phyloP scores from a whole-genome alignment of 2,329 filamentous ascomycete species.

The Trichoderma simmonsii region DNA sequence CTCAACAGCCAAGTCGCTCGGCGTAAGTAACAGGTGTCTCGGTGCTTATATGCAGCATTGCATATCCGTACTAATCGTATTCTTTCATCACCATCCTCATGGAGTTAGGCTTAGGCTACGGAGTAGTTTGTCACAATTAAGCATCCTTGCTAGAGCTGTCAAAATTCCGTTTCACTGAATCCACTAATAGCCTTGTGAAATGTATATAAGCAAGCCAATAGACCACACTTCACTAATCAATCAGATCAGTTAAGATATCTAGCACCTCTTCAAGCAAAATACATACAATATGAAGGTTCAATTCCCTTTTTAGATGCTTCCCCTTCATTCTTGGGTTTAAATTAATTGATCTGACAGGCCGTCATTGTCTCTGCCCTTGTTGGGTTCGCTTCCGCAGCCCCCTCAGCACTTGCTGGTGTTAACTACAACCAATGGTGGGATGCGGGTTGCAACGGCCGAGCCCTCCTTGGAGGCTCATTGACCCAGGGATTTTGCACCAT shows the following conservation, averaged over 20 bases:
- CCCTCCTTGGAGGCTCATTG: not conserved
- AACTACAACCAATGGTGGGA: not conserved
- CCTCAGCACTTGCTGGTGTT: not conserved
- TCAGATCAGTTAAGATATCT: not conserved
- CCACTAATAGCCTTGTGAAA: not conserved
- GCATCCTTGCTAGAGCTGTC: not conserved
- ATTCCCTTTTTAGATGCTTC: not conserved
- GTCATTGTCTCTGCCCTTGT: not conserved
- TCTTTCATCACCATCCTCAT: slow-evolving; percentile 4
- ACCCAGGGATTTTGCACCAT: not conserved
- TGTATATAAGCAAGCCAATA: not conserved
- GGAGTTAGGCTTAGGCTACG: not conserved
- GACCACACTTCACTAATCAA: not conserved
- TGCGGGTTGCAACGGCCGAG: not conserved
- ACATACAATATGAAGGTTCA: not conserved
- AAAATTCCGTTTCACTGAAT: not conserved
- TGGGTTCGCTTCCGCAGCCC: not conserved
- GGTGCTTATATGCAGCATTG: not conserved
- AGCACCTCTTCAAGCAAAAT: not conserved
- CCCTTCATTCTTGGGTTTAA: not conserved
- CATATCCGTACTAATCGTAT: not conserved
- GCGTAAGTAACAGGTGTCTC: not conserved
- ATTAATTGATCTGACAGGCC: not conserved
- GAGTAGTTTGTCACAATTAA: not conserved
- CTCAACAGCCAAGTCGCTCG: not conserved